Conservation (phyloP, 2,329 filamentous ascomycete genomes). For the Torrubiellomyces zombiae region DNA sequence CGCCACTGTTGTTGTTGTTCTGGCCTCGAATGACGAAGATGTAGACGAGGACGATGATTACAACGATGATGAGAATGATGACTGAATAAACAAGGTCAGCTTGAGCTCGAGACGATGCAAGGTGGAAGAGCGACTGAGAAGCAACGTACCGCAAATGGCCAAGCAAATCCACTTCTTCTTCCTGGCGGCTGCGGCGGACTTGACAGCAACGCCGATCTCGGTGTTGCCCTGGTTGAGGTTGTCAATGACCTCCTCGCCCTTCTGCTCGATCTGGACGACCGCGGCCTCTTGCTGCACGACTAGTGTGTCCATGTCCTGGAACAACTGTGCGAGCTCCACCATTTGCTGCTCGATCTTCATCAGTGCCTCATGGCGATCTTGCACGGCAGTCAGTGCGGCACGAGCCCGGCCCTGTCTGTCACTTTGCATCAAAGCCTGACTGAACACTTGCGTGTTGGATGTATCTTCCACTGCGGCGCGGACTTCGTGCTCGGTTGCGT, state of each 20-base stretch:
- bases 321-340: slow-evolving; percentile 71
- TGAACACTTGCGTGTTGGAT: slow-evolving; percentile 64
- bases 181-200: slow-evolving; percentile 61
- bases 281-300: slow-evolving; percentile 75
- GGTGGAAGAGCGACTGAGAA: background rate
- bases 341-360: slow-evolving; percentile 86
- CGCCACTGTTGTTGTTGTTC: slow-evolving; percentile 10
- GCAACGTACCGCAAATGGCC: slow-evolving; percentile 45
- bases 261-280: slow-evolving; percentile 67
- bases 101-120: background rate
- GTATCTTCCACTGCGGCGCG: slow-evolving; percentile 59
- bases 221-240: slow-evolving; percentile 76
- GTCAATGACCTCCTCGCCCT: slow-evolving; percentile 69
- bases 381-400: slow-evolving; percentile 61
- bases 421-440: slow-evolving; percentile 68
- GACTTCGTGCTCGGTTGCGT: slow-evolving; percentile 65
- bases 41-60: slow-evolving; percentile 33
- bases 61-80: slow-evolving; percentile 33
- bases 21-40: slow-evolving; percentile 22
- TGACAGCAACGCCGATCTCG: slow-evolving; percentile 67
- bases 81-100: slow-evolving; percentile 17
- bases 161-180: slow-evolving; percentile 97
- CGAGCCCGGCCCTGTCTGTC: slow-evolving; percentile 69
- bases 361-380: slow-evolving; percentile 70
- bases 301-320: slow-evolving; percentile 75